Evolutionary conservation across 495 filamentous ascomycete species (phyloP), one percentile per base, ranked within the genome.

Genomic region (Lichina pygmaea): DNA sequence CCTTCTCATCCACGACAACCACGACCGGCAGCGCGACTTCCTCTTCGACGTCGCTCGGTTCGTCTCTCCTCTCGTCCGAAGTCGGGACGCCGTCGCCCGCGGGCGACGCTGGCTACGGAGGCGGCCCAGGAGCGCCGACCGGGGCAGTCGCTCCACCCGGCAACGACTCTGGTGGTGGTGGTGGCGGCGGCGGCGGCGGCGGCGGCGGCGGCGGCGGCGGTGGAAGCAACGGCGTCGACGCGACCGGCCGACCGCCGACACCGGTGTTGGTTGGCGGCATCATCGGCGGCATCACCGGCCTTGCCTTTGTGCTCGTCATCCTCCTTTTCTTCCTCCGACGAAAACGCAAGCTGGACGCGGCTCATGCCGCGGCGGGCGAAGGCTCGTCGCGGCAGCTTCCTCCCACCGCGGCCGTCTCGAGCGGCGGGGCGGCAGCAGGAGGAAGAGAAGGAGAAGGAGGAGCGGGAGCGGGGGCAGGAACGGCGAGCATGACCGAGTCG

Each of bases 281-380:
- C 9, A 61, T 80, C 7, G 77, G 77, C 17, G 68, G 72, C 36
- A 58, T 79, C 37, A 73, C 76, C 40, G 77, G 73, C 13, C 57
- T 76, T 9, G 69, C 73, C 8, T 50, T 78, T 33, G 49, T 79
- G 42, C 49, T 76, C 7, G 48, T 77, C 9, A 44, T 74, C 40
- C 52, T 71, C 0, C 61, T 78, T 38, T 62, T 64, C 49, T 44
- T 75, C 38, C 52, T 77, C 13, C 64, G 67, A 47, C 74, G 75
- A 60, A 68, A 61, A 57, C 41, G 9, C 33, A 43, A n/a, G 42
- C 15, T 43, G 42, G 42, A 17, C 8, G 13, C 30, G 37, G 16
- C 34, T 8, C 31, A 6, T 11, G 24, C 40, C 3, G 17, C 33
- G 24, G 15, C 7, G 36, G 13, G 10, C 9, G 33, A 31, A 12